Conservation (phyloP, 2,329 filamentous ascomycete genomes). For the Pseudocercospora cruenta region DNA sequence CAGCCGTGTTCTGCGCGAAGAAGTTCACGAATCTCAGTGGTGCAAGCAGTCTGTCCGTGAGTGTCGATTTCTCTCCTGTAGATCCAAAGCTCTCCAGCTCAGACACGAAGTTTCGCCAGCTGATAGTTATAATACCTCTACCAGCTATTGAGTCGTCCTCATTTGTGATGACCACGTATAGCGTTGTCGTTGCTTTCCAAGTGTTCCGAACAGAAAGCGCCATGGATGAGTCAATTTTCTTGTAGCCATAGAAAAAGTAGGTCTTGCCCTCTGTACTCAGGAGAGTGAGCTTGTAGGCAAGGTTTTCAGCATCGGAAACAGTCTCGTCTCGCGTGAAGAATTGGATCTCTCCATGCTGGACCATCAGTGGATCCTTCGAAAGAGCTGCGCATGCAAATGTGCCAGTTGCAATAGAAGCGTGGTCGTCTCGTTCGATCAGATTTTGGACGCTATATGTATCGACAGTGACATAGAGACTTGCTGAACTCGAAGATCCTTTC, state of each 20-base stretch:
- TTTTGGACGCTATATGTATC: neutral
- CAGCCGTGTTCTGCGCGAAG: neutral
- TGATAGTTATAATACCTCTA: neutral
- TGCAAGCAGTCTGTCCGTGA: neutral
- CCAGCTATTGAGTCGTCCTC: neutral
- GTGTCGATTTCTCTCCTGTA: neutral
- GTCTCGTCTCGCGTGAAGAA: conserved; percentile 4
- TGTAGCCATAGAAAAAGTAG: conserved; percentile 1
- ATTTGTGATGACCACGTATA: neutral
- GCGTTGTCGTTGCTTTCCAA: neutral
- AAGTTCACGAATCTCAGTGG: neutral
- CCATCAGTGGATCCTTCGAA: neutral
- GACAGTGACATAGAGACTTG: neutral
- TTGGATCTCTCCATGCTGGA: neutral
- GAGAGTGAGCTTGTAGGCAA: neutral
- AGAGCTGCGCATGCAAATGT: neutral
- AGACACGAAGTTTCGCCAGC: neutral
- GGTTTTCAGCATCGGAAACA: neutral
- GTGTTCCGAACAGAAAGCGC: neutral
- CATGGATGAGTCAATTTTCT: neutral
- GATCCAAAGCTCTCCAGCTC: neutral
- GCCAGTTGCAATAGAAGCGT: neutral
- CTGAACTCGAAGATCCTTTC: neutral
- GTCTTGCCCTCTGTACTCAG: neutral
- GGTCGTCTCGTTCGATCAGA: neutral